phyloP scores from a whole-genome alignment of 1,284 basidiomycete species.

The Ganoderma sp. region DNA sequence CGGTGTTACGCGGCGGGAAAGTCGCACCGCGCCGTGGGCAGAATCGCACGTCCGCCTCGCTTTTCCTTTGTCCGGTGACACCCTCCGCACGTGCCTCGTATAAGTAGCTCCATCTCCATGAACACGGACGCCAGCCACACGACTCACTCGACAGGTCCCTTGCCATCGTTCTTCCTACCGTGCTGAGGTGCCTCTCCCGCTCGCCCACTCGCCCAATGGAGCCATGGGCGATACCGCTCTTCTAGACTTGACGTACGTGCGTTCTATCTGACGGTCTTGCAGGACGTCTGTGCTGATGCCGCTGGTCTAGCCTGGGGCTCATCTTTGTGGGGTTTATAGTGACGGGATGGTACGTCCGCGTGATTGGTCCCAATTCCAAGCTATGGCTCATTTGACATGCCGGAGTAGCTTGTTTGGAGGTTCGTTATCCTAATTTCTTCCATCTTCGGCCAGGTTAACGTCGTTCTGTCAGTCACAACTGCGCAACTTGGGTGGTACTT shows the following conservation, averaged over 20 bases:
- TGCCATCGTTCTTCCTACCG: constrained; percentile 3
- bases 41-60: constrained; percentile 6
- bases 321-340: constrained; percentile 15
- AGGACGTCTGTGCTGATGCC: constrained; percentile 1
- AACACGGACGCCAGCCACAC: constrained; percentile 5
- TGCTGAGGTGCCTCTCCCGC: background rate
- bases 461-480: constrained; percentile 13
- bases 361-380: background rate
- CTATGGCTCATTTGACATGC: background rate
- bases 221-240: constrained; percentile 13
- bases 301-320: constrained; percentile 10
- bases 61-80: background rate
- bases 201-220: constrained; percentile 12
- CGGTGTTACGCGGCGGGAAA: constrained; percentile 8
- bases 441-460: background rate
- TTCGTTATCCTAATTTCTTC: background rate
- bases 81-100: constrained; percentile 10
- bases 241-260: constrained; percentile 17
- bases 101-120: constrained; percentile 6
- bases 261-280: background rate
- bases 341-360: constrained; percentile 14
- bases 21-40: constrained; percentile 9
- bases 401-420: constrained; percentile 18
- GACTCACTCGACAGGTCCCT: constrained; percentile 12
- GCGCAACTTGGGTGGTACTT: constrained; percentile 18